A percentile compares a stretch with the other conserved stretches of the same genome.
Evolutionary conservation across 2,329 filamentous ascomycete genomes (phyloP).

Genomic region (Microdochium bolleyi): DNA sequence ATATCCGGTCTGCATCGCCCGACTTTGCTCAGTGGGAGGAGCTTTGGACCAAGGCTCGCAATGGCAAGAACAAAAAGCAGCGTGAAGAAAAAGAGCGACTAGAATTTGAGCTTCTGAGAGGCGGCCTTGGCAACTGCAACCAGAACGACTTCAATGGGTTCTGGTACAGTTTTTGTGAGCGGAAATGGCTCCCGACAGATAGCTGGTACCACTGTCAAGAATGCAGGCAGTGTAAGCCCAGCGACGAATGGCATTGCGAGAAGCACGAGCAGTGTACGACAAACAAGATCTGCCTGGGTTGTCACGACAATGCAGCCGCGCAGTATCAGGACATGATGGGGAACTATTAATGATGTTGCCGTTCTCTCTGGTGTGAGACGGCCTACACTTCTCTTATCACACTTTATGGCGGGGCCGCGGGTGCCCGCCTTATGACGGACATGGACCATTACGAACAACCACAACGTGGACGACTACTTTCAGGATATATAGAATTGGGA

Average conservation of each 20-base stretch:
- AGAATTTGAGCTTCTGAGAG: conserved; percentile 23
- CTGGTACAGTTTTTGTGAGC: conserved; percentile 23
- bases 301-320: conserved; percentile 8
- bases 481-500: background rate
- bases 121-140: conserved; percentile 19
- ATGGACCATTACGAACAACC: background rate
- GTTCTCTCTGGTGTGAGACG: background rate
- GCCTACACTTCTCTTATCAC: background rate
- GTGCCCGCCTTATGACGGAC: background rate
- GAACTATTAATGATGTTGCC: background rate
- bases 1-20: conserved; percentile 15
- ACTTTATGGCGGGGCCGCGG: background rate
- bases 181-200: conserved; percentile 18
- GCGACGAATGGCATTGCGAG: conserved; percentile 21
- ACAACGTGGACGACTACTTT: background rate
- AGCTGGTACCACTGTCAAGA: conserved; percentile 21
- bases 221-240: conserved; percentile 18
- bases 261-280: conserved; percentile 21
- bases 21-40: conserved; percentile 21
- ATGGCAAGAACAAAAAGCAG: conserved; percentile 19
- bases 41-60: conserved; percentile 17
- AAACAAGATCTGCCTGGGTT: conserved; percentile 18
- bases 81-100: conserved; percentile 21
- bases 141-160: conserved; percentile 20
- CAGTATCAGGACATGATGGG: conserved; percentile 11